Percentiles rank a stretch among this genome's conserved stretches.
These are phyloP conservation scores for Anethum foeniculum DNA, from an alignment of 140 eudicot genomes.

Conservation along the genomic window DNA sequence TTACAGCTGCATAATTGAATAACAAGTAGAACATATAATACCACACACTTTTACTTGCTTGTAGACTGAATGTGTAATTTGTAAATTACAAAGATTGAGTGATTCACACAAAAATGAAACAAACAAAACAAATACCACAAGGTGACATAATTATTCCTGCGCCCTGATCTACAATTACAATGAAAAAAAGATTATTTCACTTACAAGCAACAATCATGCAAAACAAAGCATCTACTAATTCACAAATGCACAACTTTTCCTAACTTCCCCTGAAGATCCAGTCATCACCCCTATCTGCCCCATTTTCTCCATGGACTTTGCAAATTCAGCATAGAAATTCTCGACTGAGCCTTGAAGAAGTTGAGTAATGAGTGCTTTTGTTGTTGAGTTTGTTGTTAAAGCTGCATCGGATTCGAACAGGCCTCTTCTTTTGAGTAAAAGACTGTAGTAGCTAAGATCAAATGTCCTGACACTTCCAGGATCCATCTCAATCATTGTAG, in stretches of 20 bases:
- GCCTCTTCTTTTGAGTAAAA: conserved; percentile 37
- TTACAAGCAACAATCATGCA: background rate
- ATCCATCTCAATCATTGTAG: conserved; percentile 44
- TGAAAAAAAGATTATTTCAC: background rate
- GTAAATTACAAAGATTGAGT: too few relatives aligned
- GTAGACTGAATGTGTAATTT: background rate
- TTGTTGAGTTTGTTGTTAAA: conserved; percentile 23
- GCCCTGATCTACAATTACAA: background rate
- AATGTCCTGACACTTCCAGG: conserved; percentile 48
- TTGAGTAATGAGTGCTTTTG: conserved; percentile 22
- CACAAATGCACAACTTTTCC: conserved; percentile 41
- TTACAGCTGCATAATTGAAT: background rate
- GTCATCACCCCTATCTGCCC: conserved; percentile 31
- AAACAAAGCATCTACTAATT: conserved; percentile 7
- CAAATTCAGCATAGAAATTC: conserved; percentile 34
- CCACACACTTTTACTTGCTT: background rate
- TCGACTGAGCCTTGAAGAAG: conserved; percentile 20
- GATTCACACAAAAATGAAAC: background rate
- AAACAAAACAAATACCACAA: background rate
- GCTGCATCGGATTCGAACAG: conserved; percentile 46
- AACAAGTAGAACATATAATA: background rate
- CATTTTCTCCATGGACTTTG: conserved; percentile 44
- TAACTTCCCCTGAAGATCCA: conserved; percentile 37
- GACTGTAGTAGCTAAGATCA: conserved; percentile 41
- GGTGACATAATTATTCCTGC: background rate